Evolutionary conservation across 495 filamentous ascomycete species (phyloP), one percentile per base, ranked within the genome.

Genomic region (Cercophora scortea): DNA sequence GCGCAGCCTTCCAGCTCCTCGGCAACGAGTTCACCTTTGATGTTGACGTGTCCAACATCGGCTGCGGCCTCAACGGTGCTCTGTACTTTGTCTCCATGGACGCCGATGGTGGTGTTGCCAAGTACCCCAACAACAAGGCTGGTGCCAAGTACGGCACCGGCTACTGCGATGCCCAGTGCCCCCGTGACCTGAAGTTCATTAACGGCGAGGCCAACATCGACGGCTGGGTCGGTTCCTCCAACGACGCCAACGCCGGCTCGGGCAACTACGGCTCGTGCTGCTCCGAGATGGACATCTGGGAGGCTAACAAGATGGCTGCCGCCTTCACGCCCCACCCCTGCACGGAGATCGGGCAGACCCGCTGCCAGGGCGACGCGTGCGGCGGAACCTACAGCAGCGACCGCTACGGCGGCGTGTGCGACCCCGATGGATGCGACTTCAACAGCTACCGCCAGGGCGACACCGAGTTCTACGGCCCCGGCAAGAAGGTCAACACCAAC

Each of bases 381-480:
- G 76, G 76, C 50, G 76, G 76, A 44, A 78, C 74, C 42, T 77
- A 77, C 66, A 71, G 67, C 47, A 53, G 54, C 25, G 66, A 73
- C 65, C 67, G 76, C 57, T 79, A 76, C 61, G 66, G 61, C 51
- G 82, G 78, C 46, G 75, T 80, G 50, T 90, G 87, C 63, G 88
- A 91, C 62, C 81, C 87, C 55, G 83, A 77, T 62, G 74, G 74
- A 41, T 90, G 87, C 67, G 86, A 88, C 63, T 88, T 85, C 80
- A 90, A 90, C 81, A 69, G 80, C 13, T 89, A 82, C 78, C 79
- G 79, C 56, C 71, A 79, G 71, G 84, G 85, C 50, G 73, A 81
- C 67, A 75, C 61, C 16, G 60, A 57, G 61, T 89, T 84, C 78
- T 87, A 79, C 70, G 84, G 82, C 44, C 62, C 69, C 19, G 77